These are phyloP conservation scores for Lanzia echinophila DNA, from an alignment of 2,329 filamentous ascomycete species.

Conservation along the genomic window DNA sequence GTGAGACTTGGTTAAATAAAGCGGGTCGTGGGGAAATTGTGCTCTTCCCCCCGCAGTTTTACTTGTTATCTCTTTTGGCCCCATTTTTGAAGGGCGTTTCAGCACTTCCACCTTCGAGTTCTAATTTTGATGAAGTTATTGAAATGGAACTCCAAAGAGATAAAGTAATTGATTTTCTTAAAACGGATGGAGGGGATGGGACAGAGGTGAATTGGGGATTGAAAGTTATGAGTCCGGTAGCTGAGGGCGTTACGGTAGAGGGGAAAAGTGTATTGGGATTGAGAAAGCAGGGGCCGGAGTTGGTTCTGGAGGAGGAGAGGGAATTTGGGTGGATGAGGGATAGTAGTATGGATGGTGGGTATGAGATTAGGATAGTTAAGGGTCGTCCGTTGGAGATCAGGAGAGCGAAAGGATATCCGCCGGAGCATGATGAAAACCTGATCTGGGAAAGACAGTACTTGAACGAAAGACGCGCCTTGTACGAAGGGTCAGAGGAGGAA, in stretches of 20 bases:
- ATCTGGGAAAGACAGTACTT: no score
- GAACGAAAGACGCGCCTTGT: no score
- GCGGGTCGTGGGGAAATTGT: constrained; percentile 63
- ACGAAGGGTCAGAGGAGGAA: no score
- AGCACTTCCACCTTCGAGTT: no score
- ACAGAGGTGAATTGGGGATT: constrained; percentile 44
- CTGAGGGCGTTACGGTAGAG: constrained; percentile 43
- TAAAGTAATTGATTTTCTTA: constrained; percentile 47
- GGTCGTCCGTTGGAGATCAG: no score
- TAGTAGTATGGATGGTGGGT: no score
- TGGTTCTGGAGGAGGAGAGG: constrained; percentile 40
- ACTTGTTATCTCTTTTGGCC: constrained; percentile 56
- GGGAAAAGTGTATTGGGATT: constrained; percentile 47
- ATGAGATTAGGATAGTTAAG: no score
- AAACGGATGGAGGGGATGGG: constrained; percentile 35
- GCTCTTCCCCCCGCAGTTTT: constrained; percentile 85
- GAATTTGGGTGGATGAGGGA: no score
- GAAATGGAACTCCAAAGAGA: constrained; percentile 44
- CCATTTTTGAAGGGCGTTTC: constrained; percentile 39
- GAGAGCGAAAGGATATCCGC: no score
- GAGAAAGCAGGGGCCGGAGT: constrained; percentile 51
- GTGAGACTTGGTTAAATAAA: constrained; percentile 60
- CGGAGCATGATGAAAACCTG: no score
- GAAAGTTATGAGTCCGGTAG: constrained; percentile 53
- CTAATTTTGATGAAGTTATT: no score